Evolutionary conservation across 495 filamentous ascomycete species (phyloP).

Genomic region (Penicillium flavigenum): DNA sequence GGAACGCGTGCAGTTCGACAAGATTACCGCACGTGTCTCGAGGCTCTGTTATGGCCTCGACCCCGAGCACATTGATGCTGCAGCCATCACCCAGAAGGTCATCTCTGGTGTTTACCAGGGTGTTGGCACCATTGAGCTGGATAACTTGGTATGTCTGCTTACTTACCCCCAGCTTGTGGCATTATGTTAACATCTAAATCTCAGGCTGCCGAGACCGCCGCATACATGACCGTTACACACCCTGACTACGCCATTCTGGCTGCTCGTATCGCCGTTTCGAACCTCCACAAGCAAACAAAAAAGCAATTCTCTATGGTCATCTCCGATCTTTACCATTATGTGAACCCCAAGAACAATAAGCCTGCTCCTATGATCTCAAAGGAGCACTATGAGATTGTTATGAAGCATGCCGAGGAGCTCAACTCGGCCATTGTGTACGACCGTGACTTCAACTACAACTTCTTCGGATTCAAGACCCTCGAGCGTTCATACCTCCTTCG

Average conservation of each 20-base stretch:
- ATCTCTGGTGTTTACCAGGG: constrained; percentile 99
- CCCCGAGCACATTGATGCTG: constrained; percentile 93
- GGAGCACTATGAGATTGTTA: constrained; percentile 82
- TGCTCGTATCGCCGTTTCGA: constrained; percentile 97
- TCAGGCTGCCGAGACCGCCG: constrained; percentile 96
- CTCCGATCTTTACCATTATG: constrained; percentile 89
- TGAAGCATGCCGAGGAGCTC: constrained; percentile 92
- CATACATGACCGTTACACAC: constrained; percentile 99
- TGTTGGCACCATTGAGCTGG: constrained; percentile 91
- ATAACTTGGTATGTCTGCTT: constrained; percentile 76
- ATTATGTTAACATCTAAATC: constrained; percentile 17
- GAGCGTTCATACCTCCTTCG: constrained; percentile 96
- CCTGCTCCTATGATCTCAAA: constrained; percentile 90
- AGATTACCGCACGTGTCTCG: constrained; percentile 98
- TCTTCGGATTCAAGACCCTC: constrained; percentile 98
- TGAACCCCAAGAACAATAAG: constrained; percentile 89
- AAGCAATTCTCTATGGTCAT: constrained; percentile 97
- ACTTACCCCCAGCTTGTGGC: background rate
- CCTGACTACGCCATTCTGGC: constrained; percentile 99
- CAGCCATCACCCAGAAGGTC: constrained; percentile 97
- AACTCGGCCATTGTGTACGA: constrained; percentile 99
- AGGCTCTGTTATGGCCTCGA: constrained; percentile 96
- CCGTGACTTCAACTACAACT: constrained; percentile 99
- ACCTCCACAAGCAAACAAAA: constrained; percentile 99
- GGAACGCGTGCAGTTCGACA: constrained; percentile 99